Conservation (phyloP, 1,284 basidiomycete species). For the Baeospora myosura region DNA sequence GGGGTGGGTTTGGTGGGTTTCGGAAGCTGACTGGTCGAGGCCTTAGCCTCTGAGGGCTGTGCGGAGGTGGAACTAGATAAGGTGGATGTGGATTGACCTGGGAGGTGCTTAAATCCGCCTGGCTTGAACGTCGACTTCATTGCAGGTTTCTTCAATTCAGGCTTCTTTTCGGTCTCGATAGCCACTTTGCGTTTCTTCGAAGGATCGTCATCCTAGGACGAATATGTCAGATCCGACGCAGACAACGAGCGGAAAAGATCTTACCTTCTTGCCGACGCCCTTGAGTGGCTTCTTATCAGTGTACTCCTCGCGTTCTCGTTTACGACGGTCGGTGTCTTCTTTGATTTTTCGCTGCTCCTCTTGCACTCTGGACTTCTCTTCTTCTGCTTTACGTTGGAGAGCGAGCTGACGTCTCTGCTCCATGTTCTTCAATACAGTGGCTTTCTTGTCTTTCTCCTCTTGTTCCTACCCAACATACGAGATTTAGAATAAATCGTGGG, state of each 20-base stretch:
- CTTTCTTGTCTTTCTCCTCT: slow-evolving; percentile 77
- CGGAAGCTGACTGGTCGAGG: slow-evolving; percentile 12
- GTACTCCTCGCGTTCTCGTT: slow-evolving; percentile 68
- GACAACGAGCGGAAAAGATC: slow-evolving; percentile 8
- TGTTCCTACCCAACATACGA: slow-evolving; percentile 56
- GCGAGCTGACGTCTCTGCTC: slow-evolving; percentile 69
- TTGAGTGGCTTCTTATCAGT: slow-evolving; percentile 56
- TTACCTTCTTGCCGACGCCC: slow-evolving; percentile 47
- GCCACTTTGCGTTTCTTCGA: slow-evolving; percentile 63
- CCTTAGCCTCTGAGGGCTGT: slow-evolving; percentile 6
- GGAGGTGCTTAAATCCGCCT: slow-evolving; percentile 25
- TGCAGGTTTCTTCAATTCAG: slow-evolving; percentile 5
- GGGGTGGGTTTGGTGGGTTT: slow-evolving; percentile 41
- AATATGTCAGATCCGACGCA: slow-evolving; percentile 2
- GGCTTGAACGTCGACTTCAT: slow-evolving; percentile 41
- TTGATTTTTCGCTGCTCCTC: slow-evolving; percentile 66
- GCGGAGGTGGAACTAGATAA: slow-evolving; percentile 16
- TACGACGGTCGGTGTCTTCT: slow-evolving; percentile 64
- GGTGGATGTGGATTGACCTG: slow-evolving; percentile 19
- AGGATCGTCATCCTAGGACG: slow-evolving; percentile 48
- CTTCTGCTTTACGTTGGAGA: slow-evolving; percentile 70
- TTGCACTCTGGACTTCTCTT: slow-evolving; percentile 55
- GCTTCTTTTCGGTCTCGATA: slow-evolving; percentile 49
- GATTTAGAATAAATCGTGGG: slow-evolving; percentile 8
- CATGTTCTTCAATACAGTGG: slow-evolving; percentile 66